These are phyloP conservation scores for Geum urbanum DNA, from an alignment of 306 rosid genomes.

Conservation along the genomic window DNA sequence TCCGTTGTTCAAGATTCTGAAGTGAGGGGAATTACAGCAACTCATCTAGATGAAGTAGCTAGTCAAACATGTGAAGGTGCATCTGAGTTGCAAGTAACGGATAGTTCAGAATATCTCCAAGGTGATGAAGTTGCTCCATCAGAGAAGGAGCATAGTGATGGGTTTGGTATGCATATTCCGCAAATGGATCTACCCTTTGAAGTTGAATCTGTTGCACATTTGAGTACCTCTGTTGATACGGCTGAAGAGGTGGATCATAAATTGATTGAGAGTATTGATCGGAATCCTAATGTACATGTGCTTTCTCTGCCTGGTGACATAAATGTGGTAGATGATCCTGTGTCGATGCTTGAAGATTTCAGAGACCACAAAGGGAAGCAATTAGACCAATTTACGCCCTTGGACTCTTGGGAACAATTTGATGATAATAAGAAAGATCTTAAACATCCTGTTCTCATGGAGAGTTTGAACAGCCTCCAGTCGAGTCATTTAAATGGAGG, in stretches of 20 bases:
- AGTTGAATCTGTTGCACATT: constrained; percentile 32
- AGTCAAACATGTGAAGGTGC: constrained; percentile 27
- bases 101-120: constrained; percentile 27
- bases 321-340: constrained; percentile 35
- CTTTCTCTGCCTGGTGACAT: constrained; percentile 34
- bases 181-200: constrained; percentile 29
- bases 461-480: constrained; percentile 25
- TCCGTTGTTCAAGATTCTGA: constrained; percentile 21
- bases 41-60: constrained; percentile 23
- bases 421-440: constrained; percentile 30
- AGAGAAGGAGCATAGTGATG: constrained; percentile 26
- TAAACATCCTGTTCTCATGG: constrained; percentile 22
- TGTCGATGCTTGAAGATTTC: constrained; percentile 33
- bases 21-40: constrained; percentile 28
- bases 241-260: constrained; percentile 33
- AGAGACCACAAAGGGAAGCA: constrained; percentile 29
- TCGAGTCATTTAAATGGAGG: constrained; percentile 35
- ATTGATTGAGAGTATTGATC: constrained; percentile 22
- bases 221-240: constrained; percentile 14
- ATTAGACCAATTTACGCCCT: constrained; percentile 25
- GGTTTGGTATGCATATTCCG: constrained; percentile 26
- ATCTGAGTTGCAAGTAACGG: constrained; percentile 32
- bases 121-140: constrained; percentile 30
- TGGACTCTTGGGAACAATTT: constrained; percentile 24
- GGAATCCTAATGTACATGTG: constrained; percentile 28